Base-by-base conservation (phyloP, 495 filamentous ascomycete species). In the Tuber calosporum region DNA sequence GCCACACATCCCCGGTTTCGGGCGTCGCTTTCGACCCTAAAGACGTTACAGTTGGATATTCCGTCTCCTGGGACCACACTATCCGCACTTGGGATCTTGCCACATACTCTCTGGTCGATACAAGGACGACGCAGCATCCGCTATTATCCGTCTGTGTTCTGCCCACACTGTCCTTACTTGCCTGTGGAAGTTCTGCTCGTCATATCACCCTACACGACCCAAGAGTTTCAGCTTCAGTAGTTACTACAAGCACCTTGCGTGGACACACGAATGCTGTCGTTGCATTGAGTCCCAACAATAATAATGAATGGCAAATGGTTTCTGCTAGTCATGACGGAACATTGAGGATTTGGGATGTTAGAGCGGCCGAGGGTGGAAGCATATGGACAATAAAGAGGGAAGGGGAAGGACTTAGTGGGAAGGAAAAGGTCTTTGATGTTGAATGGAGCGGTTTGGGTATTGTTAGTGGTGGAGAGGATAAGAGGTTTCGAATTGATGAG, bases 171-270 rank as follows among this genome's bases (percentile, higher is more conserved):
- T 86, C 88, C 71, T 86, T 97, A 0, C 85, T 99, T 30, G 95
- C 93, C 20, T 90, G 92, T 11, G 95, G 95, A 69, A 93, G 91
- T 0, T 88, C 90, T 13, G 92, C 92, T n/a, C 87, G 93, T 20
- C 90, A 94, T 83, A 91, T 98, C 82, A 93, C 91, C 0, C 86
- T 98, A 20, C 89, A 97, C 72, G 95, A 99, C 82, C 94, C 94
- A 4, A 89, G 95, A 69, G 88, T 87, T 7, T 89, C 87, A 26
- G 89, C 92, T 7, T 86, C 89, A 1, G 87, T 87, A 3, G 89
- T 94, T 26, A 86, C 90, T 15, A 91, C 92, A 30, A 91, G 96
- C 88, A 97, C 93, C 20, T 87, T 99, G 38, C 87, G 92, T 38
- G 95, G 95, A 0, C 95, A 99, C 83, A 88, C 88, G 53, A 97